Evolutionary conservation across 2,329 filamentous ascomycete species (phyloP), one percentile per base, ranked within the genome.

Genomic region (Ciborinia camelliae): DNA sequence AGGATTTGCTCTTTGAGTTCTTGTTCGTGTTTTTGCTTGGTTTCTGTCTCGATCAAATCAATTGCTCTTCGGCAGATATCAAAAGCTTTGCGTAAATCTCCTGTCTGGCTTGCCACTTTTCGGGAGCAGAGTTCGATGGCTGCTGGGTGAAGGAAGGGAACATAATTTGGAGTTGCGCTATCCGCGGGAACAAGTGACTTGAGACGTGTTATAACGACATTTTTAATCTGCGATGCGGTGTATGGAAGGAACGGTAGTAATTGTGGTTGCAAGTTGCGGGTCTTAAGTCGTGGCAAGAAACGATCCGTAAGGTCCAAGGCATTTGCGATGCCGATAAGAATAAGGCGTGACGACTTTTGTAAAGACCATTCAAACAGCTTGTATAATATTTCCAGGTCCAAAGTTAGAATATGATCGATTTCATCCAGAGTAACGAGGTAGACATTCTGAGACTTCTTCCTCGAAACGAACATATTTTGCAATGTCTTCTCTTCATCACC

Each of bases 341-440:
- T 81, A 6, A 99, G 86, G 26, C 86, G 86, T 0, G 95, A 97
- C 1, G 86, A 85, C 68, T 87, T 87, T 68, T 91, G 86, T 73
- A 99, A 81, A 1, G 95, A 96, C 93, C 94, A 98, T 75, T 97
- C 93, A 71, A 99, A 97, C n/a, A 99, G 81, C 67, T 87, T 90
- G 78, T 98, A 97, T 18, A 99, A 81, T 63, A 95, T 89, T 71
- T 96, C 92, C 65, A 95, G 81, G 71, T 97, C 94, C 68, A 97
- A 82, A 1, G 91, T 94, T 48, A 99, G 82, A 58, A 99, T 87
- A 73, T 96, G 91, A 73, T 99, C 95, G 66, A 99, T 94, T 78
- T 99, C 95, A 73, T 99, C 95, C 65, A 99, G 81, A 1, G 92
- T 90, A 37, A 99, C 86, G n/a, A 98, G 76, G 73, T 90, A 96